Evolutionary conservation across 441 rosid species (phyloP).

Genomic region (Capsella rubella): DNA sequence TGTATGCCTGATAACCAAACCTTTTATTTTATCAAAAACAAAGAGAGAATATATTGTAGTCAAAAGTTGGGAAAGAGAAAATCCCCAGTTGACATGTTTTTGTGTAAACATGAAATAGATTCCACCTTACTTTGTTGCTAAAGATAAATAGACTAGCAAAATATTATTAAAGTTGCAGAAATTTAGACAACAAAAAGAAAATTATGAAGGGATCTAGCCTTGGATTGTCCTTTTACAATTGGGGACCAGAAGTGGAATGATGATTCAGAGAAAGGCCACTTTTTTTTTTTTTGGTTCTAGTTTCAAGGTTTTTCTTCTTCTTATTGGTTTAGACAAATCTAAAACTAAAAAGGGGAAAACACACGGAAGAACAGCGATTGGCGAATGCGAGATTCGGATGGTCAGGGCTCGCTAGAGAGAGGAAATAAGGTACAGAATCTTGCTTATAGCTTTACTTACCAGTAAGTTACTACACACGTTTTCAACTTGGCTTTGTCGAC

Average conservation of each 20-base stretch:
- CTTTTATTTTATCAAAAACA: conserved; percentile 23
- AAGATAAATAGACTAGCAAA: conserved; percentile 36
- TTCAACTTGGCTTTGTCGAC: conserved; percentile 31
- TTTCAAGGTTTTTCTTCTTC: conserved; percentile 40
- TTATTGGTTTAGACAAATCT: conserved; percentile 37
- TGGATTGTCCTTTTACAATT: conserved; percentile 33
- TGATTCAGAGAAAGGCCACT: conserved; percentile 42
- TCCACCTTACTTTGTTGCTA: conserved; percentile 50
- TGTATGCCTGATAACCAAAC: conserved; percentile 40
- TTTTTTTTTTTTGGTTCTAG: conserved; percentile 26
- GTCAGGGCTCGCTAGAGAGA: conserved; percentile 45
- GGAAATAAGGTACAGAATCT: conserved; percentile 55
- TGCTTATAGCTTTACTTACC: conserved; percentile 32
- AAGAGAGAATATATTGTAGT: conserved; percentile 39
- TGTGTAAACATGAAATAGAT: conserved; percentile 44
- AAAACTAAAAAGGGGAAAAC: conserved; percentile 24
- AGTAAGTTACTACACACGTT: conserved; percentile 28
- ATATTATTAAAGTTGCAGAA: background rate
- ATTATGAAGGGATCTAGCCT: conserved; percentile 38
- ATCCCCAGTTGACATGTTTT: conserved; percentile 38
- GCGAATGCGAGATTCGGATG: conserved; percentile 54
- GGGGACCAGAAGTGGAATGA: conserved; percentile 48
- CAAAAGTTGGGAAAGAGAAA: conserved; percentile 43
- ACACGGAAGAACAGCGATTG: conserved; percentile 27
- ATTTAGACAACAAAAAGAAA: conserved; percentile 8